Percentiles rank a stretch among this genome's conserved stretches.
Conservation (phyloP, 768 basidiomycete genomes). For the Boletus rubroflammeus region DNA sequence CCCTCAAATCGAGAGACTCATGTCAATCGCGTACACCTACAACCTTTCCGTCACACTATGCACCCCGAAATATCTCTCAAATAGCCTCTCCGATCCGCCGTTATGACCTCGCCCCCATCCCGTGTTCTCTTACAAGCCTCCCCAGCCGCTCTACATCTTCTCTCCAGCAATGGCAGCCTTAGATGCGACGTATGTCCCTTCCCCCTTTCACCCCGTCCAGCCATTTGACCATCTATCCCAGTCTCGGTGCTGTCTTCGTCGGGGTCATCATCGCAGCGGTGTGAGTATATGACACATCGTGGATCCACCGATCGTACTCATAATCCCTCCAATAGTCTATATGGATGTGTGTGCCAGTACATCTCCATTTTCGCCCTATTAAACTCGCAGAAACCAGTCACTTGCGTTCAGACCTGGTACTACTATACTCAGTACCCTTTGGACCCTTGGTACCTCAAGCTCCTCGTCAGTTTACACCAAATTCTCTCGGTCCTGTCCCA, state of each 20-base stretch:
- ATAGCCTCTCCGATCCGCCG: not conserved
- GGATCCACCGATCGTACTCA: not conserved
- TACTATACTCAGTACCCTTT: constrained; percentile 36
- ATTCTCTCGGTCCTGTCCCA: not conserved
- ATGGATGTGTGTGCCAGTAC: constrained; percentile 40
- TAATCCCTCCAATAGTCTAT: constrained; percentile 35
- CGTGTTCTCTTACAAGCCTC: not conserved
- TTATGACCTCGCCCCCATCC: not conserved
- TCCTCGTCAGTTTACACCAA: constrained; percentile 35
- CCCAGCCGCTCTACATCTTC: not conserved
- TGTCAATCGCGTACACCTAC: not conserved
- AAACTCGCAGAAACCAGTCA: constrained; percentile 36
- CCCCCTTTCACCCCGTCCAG: not conserved
- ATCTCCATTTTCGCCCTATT: not conserved
- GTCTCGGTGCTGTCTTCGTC: constrained; percentile 48
- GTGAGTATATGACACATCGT: constrained; percentile 34
- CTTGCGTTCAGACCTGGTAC: constrained; percentile 40
- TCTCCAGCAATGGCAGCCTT: constrained; percentile 12
- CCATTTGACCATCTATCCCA: constrained; percentile 18
- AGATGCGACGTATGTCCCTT: constrained; percentile 34
- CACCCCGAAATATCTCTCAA: not conserved
- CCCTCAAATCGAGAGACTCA: not conserved
- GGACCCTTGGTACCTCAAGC: constrained; percentile 48
- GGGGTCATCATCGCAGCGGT: constrained; percentile 47
- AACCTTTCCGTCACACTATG: not conserved